A percentile compares a stretch with the other conserved stretches of the same genome.
phyloP scores from a whole-genome alignment of 331 rosid species.

The Malus hybrid region DNA sequence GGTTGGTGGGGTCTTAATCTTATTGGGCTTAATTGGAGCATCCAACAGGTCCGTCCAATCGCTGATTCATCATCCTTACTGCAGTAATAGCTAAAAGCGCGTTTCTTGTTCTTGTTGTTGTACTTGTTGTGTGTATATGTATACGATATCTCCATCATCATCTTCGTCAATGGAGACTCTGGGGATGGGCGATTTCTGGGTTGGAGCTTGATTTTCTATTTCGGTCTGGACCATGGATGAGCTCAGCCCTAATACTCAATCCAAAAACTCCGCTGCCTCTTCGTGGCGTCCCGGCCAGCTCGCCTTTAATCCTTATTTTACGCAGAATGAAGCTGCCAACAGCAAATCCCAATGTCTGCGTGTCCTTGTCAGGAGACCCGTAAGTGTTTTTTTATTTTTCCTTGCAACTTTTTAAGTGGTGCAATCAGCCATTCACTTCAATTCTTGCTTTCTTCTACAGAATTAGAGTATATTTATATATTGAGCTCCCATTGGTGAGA shows the following conservation, averaged over 20 bases:
- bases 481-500: background rate
- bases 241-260: constrained; percentile 37
- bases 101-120: background rate
- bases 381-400: constrained; percentile 27
- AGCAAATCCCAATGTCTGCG: constrained; percentile 43
- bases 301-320: constrained; percentile 50
- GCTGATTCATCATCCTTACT: constrained; percentile 7
- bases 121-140: constrained; percentile 1
- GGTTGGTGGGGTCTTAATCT: constrained; percentile 25
- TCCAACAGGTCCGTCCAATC: constrained; percentile 1
- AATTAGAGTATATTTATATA: background rate
- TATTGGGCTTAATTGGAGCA: constrained; percentile 13
- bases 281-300: constrained; percentile 61
- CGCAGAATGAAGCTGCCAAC: constrained; percentile 25
- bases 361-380: constrained; percentile 63
- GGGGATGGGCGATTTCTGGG: constrained; percentile 28
- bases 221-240: constrained; percentile 56
- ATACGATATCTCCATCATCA: constrained; percentile 1
- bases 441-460: background rate
- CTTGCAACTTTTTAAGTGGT: background rate
- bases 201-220: constrained; percentile 26
- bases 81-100: background rate
- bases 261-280: constrained; percentile 17
- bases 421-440: background rate
- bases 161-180: constrained; percentile 24